Evolutionary conservation across 495 filamentous ascomycete species (phyloP), one percentile per base, ranked within the genome.

Genomic region (Daldinia grandis): DNA sequence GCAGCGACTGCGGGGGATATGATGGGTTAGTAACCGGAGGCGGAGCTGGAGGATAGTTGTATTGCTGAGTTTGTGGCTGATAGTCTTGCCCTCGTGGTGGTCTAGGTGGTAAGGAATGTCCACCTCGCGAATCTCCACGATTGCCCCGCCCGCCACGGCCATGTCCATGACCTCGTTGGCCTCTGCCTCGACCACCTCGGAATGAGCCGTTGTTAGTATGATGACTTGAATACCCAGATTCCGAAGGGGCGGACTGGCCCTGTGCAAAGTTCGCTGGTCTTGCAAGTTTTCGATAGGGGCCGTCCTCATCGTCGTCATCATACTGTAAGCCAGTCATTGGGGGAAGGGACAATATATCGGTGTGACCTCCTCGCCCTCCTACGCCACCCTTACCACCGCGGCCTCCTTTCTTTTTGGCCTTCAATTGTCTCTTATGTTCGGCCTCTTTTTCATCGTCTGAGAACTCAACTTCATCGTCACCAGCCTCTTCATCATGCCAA

Each of bases 381-480:
- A 28, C 72, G 61, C 64, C 78, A 70, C 72, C 80, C 66, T 70
- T 81, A 62, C 66, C 78, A 57, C 66, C 76, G 64, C 74, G 76
- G 42, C 68, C 70, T 47, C 79, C 76, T 78, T 85, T 85, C 85
- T 76, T 90, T 79, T 91, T 92, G 67, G 86, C 75, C 73, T 88
- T 91, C 3, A 82, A 71, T 71, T 80, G 72, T 55, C 83, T 81
- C 82, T 91, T 96, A 76, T 92, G 87, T 72, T 94, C 92, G 6
- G 89, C 90, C 77, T 98, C 95, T 21, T 91, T 91, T 80, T 98
- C 95, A 68, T 99, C 95, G 69, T 98, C 95, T 0, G 94, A 97
- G 74, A 98, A 98, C 73, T 98, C 95, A 33, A 92, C 85, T 75
- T 98, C 94, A 15, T 93, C 90, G 25, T 90, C 91, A 1, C 80